Conservation (phyloP, 1,284 basidiomycete genomes). For the Bothia castanella region DNA sequence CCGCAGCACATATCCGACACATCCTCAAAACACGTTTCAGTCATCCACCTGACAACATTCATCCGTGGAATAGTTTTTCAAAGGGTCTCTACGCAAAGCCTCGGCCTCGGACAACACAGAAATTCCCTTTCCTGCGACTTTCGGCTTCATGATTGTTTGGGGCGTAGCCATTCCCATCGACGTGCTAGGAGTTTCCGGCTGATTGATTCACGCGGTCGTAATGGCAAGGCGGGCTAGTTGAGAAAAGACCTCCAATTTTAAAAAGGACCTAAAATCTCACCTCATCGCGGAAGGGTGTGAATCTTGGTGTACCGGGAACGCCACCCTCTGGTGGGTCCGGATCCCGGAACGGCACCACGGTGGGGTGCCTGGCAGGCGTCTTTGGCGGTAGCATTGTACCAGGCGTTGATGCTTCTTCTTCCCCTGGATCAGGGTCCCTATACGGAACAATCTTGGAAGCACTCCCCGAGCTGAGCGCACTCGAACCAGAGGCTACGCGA, state of each 20-base stretch:
- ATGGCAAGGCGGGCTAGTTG: constrained; percentile 2
- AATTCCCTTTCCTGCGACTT: constrained; percentile 41
- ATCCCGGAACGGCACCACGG: constrained; percentile 42
- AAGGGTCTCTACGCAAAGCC: constrained; percentile 68
- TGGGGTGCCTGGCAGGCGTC: constrained; percentile 28
- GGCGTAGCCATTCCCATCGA: constrained; percentile 28
- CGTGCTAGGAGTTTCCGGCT: constrained; percentile 30
- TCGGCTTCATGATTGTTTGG: constrained; percentile 61
- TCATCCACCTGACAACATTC: constrained; percentile 21
- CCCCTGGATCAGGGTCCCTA: constrained; percentile 43
- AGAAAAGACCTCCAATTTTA: constrained; percentile 8
- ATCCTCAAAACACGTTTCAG: constrained; percentile 13
- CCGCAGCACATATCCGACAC: not conserved
- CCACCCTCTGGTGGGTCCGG: constrained; percentile 19
- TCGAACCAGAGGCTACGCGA: constrained; percentile 44
- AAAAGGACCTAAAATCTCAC: constrained; percentile 35
- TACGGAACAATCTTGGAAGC: constrained; percentile 53
- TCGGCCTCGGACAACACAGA: constrained; percentile 59
- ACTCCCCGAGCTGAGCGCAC: constrained; percentile 26
- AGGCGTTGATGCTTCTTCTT: constrained; percentile 22
- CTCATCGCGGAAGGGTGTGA: constrained; percentile 67
- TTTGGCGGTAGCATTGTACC: constrained; percentile 31
- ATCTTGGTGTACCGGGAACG: constrained; percentile 49
- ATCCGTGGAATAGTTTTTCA: constrained; percentile 63
- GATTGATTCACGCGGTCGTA: constrained; percentile 13